Evolutionary conservation across 371 early-diverging fungal genomes (phyloP), one percentile per base, ranked within the genome.

Genomic region (Rhizopus delemar): DNA sequence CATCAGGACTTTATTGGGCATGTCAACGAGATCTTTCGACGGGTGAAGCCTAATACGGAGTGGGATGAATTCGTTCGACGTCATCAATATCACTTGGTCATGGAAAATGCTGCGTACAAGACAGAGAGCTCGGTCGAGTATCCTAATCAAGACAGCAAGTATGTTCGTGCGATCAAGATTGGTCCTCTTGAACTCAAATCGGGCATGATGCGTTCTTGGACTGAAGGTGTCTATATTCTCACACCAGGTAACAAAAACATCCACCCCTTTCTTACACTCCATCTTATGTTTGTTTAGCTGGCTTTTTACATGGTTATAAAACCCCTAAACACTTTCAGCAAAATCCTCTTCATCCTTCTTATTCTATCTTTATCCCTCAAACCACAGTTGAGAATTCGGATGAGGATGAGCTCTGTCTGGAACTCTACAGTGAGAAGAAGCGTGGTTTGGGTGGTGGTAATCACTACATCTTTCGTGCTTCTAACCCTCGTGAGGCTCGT

Each of bases 301-400:
- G 81, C 1, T 80, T 68, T 46, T 56, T 80, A 41, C 81, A 80
- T 67, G 76, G 77, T 5, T 80, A 72, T 57, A 75, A 71, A 50
- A 64, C 70, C 5, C 64, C 71, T 5, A 61, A 69, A 7, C 66
- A 70, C 15, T 72, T 72, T 46, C 69, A 76, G 46, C 57, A 59
- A 3, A 65, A 71, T n/a, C 73, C 75, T 11, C 22, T 65, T 33
- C 41, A 50, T 36, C 77, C 80, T 7, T 68, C 64, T 4, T 57
- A 53, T 11, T 62, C 70, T 5, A 60, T 76, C 15, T 79, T 74
- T 57, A 33, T 79, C 8, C 80, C 80, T 15, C 57, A 65, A 3
- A 62, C 66, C 7, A 56, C 57, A 6, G 50, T 75, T 8, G 55
- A 60, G 8, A 13, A 50, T 31, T 52, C 51, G 32, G 53, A 64